A percentile compares a stretch with the other conserved stretches of the same genome.
These are phyloP conservation scores for Choanephora cucurbitarum DNA, from an alignment of 371 early-diverging fungal genomes.

Conservation along the genomic window DNA sequence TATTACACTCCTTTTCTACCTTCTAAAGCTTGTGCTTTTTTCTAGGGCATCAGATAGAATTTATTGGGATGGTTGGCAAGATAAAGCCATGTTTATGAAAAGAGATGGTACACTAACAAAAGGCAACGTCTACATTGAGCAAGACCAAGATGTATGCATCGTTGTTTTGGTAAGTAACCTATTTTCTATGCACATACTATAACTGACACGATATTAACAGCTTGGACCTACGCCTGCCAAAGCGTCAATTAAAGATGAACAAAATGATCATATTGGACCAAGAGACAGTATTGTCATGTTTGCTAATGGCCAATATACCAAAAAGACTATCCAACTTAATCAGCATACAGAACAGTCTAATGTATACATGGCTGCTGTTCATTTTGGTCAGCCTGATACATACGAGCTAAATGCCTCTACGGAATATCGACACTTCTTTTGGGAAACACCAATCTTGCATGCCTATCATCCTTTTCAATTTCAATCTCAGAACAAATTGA, in stretches of 20 bases:
- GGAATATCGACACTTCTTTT: constrained; percentile 48
- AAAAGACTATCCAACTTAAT: constrained; percentile 28
- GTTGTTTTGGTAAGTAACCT: constrained; percentile 37
- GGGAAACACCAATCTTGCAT: constrained; percentile 41
- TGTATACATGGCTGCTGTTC: constrained; percentile 39
- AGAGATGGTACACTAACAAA: constrained; percentile 38
- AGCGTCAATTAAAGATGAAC: constrained; percentile 29
- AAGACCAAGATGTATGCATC: constrained; percentile 37
- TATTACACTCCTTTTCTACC: not conserved
- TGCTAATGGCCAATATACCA: constrained; percentile 32
- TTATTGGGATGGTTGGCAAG: constrained; percentile 44
- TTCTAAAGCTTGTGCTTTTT: constrained; percentile 5
- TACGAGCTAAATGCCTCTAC: constrained; percentile 29
- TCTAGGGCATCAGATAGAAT: constrained; percentile 36
- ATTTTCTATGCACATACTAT: not conserved
- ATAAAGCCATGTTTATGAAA: constrained; percentile 42
- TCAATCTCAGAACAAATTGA: constrained; percentile 31
- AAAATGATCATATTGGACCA: constrained; percentile 31
- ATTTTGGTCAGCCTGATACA: constrained; percentile 32
- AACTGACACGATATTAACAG: too few relatives aligned
- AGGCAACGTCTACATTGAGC: constrained; percentile 28
- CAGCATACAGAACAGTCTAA: constrained; percentile 35
- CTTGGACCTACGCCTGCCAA: constrained; percentile 42
- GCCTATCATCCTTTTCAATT: constrained; percentile 35
- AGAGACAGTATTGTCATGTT: constrained; percentile 39